phyloP scores from a whole-genome alignment of 2,329 filamentous ascomycete genomes.

The Verticillium longisporum region DNA sequence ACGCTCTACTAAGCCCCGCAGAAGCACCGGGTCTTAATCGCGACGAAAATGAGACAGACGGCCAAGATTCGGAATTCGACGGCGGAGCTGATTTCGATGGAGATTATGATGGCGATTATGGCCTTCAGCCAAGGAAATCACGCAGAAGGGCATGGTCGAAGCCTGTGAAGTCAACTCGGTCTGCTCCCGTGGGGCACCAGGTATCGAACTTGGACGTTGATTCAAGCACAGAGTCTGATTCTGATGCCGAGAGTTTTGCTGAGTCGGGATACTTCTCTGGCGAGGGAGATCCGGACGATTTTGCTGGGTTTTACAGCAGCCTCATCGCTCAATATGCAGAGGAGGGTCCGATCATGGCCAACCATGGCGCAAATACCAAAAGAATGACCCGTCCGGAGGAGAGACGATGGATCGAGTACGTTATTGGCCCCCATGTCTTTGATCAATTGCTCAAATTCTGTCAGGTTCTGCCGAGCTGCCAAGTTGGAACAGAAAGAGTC shows the following conservation, averaged over 20 bases:
- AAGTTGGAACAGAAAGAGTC: constrained; percentile 6
- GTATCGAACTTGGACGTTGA: neutral
- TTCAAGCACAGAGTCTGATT: neutral
- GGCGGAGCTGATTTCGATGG: neutral
- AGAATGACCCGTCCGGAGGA: constrained; percentile 12
- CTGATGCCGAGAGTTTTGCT: constrained; percentile 1
- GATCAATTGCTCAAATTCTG: neutral
- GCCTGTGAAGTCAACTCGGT: neutral
- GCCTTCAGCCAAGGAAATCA: neutral
- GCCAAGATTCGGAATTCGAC: neutral
- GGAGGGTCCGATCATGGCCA: constrained; percentile 12
- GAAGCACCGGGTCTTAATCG: neutral
- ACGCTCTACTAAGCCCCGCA: neutral
- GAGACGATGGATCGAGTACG: constrained; percentile 11
- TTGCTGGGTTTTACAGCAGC: constrained; percentile 10
- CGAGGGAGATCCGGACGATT: constrained; percentile 3
- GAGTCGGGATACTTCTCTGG: constrained; percentile 10
- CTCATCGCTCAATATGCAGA: constrained; percentile 11
- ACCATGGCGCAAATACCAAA: constrained; percentile 10
- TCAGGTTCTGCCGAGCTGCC: constrained; percentile 9
- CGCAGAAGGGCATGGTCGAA: neutral
- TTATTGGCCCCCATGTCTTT: constrained; percentile 4
- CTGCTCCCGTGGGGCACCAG: too few species aligned
- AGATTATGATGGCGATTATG: neutral
- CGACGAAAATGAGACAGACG: neutral